Evolutionary conservation across 2,329 filamentous ascomycete species (phyloP).

Genomic region (Cercospora sp.): DNA sequence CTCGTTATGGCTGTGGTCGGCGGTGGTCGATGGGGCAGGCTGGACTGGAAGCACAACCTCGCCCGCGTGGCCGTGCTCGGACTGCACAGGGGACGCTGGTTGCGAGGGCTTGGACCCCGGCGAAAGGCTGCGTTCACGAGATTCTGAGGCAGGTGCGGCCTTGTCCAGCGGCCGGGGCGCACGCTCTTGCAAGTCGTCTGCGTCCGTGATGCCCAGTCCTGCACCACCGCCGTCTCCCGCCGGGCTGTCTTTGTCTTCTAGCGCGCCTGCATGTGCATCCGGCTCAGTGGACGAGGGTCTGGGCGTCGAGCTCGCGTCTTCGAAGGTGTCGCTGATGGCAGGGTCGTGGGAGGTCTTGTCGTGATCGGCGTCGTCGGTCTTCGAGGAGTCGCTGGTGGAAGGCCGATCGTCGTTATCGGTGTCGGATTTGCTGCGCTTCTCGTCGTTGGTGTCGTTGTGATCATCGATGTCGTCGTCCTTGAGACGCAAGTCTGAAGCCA

Average conservation of each 20-base stretch:
- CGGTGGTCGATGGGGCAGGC: constrained; percentile 46
- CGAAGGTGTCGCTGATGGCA: constrained; percentile 57
- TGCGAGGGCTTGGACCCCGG: constrained; percentile 28
- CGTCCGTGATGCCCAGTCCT: constrained; percentile 6
- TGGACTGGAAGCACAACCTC: constrained; percentile 61
- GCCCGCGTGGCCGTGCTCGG: constrained; percentile 68
- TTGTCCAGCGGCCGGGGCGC: not conserved
- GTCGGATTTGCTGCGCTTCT: not conserved
- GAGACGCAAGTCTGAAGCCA: constrained; percentile 32
- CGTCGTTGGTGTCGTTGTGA: not conserved
- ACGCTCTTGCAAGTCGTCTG: not conserved
- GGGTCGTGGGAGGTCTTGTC: constrained; percentile 9
- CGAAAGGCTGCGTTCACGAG: constrained; percentile 26
- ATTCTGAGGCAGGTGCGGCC: not conserved
- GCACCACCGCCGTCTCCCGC: not conserved
- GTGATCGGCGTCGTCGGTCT: constrained; percentile 8
- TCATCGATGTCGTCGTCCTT: constrained; percentile 29
- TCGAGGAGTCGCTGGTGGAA: not conserved
- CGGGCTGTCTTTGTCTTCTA: constrained; percentile 16
- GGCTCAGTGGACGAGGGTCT: constrained; percentile 18
- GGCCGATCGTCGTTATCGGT: not conserved
- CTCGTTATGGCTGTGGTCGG: constrained; percentile 33
- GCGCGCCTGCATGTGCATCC: constrained; percentile 7
- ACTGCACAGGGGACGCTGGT: constrained; percentile 26
- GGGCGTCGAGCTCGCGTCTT: constrained; percentile 62